Base-by-base conservation (phyloP, 2,329 filamentous ascomycete genomes). In the Cryphonectria japonica region DNA sequence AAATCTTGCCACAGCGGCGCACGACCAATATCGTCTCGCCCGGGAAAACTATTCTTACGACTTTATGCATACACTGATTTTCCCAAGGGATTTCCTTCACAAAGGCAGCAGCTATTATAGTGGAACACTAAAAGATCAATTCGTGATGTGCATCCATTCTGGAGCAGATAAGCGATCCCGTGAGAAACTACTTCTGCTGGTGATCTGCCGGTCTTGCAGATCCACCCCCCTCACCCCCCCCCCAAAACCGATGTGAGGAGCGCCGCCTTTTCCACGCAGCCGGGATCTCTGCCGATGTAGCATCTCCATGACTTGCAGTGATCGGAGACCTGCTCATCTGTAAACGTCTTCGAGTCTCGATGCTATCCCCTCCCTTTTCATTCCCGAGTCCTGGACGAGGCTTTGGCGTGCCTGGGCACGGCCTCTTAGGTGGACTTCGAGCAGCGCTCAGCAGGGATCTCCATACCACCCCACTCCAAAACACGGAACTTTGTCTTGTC, bases 381-480 rank as follows among this genome's bases (percentile, higher is more conserved):
- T 14, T 3, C 5, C n/a, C 14, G 2, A 29, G 26, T 22, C 13
- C 52, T 50, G n/a, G 22, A 26, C 46, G 46, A 32, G 52, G 5
- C 2, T 16, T 16, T 22, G n/a, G 9, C 14, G 29, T 26, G n/a
- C 34, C 34, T 6, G 6, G 34, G 34, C 34, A 6, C n/a, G 14
- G 43, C n/a, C 39, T 26, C n/a, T 50, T 8, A 63, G 11, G 2
- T 29, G 32, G 29, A n/a, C 22, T 26, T 41, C 19, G 37, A 32
- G 39, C 2, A 52, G 9, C 13, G 26, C 11, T 66, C n/a, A 32
- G n/a, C 39, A 7, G 64, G 26, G 22, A 66, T 32, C 46, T 66
- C 46, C 64, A 52, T 34, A 19, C 14, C 64, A 52, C 64, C 64
- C 46, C 64, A 66, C 46, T 66, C 64, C 11, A 66, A 19, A 14